These are phyloP conservation scores for Diphasiastrum complanatum DNA, from an alignment of 83 land plant species.

Conservation along the genomic window DNA sequence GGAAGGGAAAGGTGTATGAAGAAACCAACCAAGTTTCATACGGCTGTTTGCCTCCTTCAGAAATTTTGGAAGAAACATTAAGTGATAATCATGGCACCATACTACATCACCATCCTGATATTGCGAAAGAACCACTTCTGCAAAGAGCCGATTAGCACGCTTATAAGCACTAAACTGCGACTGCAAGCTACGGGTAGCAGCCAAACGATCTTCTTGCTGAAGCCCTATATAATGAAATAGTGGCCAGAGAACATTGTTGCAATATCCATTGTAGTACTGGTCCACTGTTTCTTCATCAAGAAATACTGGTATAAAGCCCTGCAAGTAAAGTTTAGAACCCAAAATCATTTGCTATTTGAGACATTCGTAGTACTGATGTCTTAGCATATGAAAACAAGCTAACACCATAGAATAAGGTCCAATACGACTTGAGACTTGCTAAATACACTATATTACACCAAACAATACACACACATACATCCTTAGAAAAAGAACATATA, in stretches of 20 bases:
- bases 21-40: constrained; percentile 99
- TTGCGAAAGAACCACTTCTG: constrained; percentile 73
- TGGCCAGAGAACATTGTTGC: constrained; percentile 98
- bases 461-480: not conserved
- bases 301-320: constrained; percentile 94
- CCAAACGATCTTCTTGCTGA: constrained; percentile 93
- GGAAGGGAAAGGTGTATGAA: constrained; percentile 98
- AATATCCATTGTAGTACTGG: constrained; percentile 96
- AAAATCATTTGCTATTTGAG: too few relatives aligned
- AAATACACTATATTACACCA: too few relatives aligned
- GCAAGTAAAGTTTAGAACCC: constrained; percentile 8
- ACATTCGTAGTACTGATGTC: too few relatives aligned
- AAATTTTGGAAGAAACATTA: constrained; percentile 92
- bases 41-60: constrained; percentile 59
- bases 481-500: too few relatives aligned
- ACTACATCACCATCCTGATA: constrained; percentile 95
- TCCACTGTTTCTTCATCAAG: constrained; percentile 96
- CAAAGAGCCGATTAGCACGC: constrained; percentile 87
- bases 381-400: constrained; percentile 2
- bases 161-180: constrained; percentile 94
- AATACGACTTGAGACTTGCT: too few relatives aligned
- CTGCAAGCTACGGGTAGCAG: constrained; percentile 91
- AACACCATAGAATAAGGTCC: too few relatives aligned
- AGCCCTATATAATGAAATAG: constrained; percentile 97
- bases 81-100: constrained; percentile 99